Conservation (phyloP, 2,329 filamentous ascomycete species). For the Microdochium trichocladiopsis region DNA sequence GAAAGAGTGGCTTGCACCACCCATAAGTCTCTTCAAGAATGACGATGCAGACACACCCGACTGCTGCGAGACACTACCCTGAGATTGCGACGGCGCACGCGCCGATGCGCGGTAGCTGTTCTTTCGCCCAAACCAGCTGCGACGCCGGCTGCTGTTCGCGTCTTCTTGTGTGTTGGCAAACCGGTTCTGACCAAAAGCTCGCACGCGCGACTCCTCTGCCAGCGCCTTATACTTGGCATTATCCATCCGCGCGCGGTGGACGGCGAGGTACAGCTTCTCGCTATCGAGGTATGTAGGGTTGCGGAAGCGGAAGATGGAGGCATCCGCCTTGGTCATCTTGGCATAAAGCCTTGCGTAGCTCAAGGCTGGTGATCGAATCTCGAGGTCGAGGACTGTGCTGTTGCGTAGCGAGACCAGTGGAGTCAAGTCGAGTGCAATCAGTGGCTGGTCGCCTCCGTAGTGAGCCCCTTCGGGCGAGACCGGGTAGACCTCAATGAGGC, state of each 20-base stretch:
- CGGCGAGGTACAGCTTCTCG: conserved; percentile 72
- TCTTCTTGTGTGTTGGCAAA: conserved; percentile 37
- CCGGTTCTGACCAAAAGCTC: conserved; percentile 58
- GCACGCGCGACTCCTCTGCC: conserved; percentile 62
- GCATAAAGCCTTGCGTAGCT: conserved; percentile 48
- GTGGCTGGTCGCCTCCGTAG: conserved; percentile 31
- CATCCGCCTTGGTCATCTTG: conserved; percentile 57
- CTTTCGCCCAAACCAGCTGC: conserved; percentile 55
- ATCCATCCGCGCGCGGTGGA: conserved; percentile 84
- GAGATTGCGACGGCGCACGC: conserved; percentile 59
- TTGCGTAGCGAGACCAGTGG: conserved; percentile 85
- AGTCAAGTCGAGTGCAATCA: conserved; percentile 76
- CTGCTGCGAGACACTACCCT: conserved; percentile 56
- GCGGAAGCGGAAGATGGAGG: conserved; percentile 82
- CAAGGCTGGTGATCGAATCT: conserved; percentile 81
- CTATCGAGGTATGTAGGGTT: conserved; percentile 72
- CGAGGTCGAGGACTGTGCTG: conserved; percentile 88
- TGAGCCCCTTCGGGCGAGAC: conserved; percentile 24
- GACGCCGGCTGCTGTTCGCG: conserved; percentile 35
- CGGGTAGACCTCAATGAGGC: conserved; percentile 51
- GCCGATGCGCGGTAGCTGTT: conserved; percentile 59
- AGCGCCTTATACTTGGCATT: conserved; percentile 79
- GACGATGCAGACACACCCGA: conserved; percentile 61
- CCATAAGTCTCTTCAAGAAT: conserved; percentile 73
- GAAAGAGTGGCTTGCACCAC: conserved; percentile 63